A percentile compares a stretch with the other conserved stretches of the same genome.
These are phyloP conservation scores for Cystobasidium pallidum DNA, from an alignment of 1,284 basidiomycete species.

Conservation along the genomic window DNA sequence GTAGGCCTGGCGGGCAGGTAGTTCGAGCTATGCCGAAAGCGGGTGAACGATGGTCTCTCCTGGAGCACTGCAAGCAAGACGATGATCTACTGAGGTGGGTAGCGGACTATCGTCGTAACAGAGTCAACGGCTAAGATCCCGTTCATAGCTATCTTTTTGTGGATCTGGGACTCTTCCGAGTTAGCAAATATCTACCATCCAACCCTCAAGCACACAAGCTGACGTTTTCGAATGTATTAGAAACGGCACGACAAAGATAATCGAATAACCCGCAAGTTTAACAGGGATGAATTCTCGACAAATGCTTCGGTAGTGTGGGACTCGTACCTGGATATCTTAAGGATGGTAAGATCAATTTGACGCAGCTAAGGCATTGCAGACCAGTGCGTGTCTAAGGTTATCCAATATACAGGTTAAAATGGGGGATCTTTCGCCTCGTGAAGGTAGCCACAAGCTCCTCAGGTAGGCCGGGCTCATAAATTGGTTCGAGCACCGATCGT, in stretches of 20 bases:
- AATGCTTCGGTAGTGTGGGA: slow-evolving; percentile 8
- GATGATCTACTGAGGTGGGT: slow-evolving; percentile 51
- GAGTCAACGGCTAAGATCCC: neutral
- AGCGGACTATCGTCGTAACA: neutral
- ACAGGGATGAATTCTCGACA: slow-evolving; percentile 16
- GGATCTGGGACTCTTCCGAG: slow-evolving; percentile 30
- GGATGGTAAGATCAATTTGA: neutral
- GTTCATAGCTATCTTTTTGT: slow-evolving; percentile 34
- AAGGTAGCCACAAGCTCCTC: slow-evolving; percentile 44
- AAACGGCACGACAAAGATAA: slow-evolving; percentile 17
- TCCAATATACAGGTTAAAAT: slow-evolving; percentile 40
- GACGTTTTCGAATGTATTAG: neutral
- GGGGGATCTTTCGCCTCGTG: slow-evolving; percentile 39
- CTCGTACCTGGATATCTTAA: slow-evolving; percentile 8
- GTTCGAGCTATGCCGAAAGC: neutral
- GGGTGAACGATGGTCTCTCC: slow-evolving; percentile 9
- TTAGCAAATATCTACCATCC: neutral
- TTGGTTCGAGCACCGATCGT: neutral
- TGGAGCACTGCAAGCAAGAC: slow-evolving; percentile 41
- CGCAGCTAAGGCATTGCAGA: neutral
- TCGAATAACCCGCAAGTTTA: slow-evolving; percentile 38
- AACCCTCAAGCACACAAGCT: neutral
- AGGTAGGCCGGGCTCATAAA: neutral
- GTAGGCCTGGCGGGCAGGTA: neutral
- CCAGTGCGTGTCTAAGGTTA: neutral